phyloP scores from a whole-genome alignment of 306 rosid genomes.

The Cicer bijugum region DNA sequence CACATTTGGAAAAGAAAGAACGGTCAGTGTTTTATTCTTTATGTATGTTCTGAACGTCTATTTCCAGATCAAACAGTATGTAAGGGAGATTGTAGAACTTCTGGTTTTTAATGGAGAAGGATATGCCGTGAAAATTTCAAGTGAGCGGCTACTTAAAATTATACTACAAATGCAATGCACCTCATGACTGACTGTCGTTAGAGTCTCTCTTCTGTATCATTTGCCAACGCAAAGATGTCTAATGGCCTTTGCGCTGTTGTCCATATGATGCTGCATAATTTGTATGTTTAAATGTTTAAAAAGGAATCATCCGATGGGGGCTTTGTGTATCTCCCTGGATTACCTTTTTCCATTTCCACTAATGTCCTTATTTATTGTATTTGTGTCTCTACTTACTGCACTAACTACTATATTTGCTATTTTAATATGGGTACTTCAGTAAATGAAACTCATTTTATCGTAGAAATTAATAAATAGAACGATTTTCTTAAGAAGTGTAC shows the following conservation, averaged over 20 bases:
- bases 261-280: slow-evolving; percentile 79
- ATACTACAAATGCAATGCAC: slow-evolving; percentile 18
- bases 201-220: slow-evolving; percentile 26
- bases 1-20: slow-evolving; percentile 36
- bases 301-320: slow-evolving; percentile 65
- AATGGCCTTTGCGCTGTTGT: slow-evolving; percentile 77
- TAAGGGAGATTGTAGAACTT: slow-evolving; percentile 83
- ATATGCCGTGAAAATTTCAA: slow-evolving; percentile 88
- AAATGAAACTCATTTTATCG: too few species aligned
- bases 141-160: slow-evolving; percentile 50
- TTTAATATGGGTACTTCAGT: too few species aligned
- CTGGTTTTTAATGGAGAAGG: slow-evolving; percentile 88
- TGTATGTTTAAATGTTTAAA: slow-evolving; percentile 78
- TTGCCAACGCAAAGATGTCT: slow-evolving; percentile 71
- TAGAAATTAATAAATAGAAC: too few species aligned
- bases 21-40: neutral
- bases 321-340: slow-evolving; percentile 63
- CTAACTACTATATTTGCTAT: too few species aligned
- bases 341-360: neutral
- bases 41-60: slow-evolving; percentile 40
- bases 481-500: too few species aligned
- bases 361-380: too few species aligned
- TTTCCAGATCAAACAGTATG: slow-evolving; percentile 70
- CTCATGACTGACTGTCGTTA: slow-evolving; percentile 31
- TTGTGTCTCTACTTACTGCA: too few species aligned